Conservation (phyloP, 352 stramenopile genomes). For the Phytophthora meadii region DNA sequence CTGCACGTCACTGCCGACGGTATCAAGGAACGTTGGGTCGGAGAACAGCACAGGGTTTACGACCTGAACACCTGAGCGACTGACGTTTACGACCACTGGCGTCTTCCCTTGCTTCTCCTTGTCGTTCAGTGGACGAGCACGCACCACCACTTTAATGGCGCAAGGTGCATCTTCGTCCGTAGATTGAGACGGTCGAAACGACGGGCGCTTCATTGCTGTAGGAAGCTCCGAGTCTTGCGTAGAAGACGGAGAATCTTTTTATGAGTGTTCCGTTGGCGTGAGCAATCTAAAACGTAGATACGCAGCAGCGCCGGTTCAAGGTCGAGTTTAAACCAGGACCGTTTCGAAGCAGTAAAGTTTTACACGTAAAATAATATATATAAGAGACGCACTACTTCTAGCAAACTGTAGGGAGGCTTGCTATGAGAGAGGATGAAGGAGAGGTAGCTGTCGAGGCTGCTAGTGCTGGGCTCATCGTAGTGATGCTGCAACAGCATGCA, state of each 20-base stretch:
- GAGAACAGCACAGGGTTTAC: slow-evolving; percentile 69
- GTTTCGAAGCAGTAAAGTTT: too few species aligned
- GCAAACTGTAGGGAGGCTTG: too few species aligned
- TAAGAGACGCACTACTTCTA: too few species aligned
- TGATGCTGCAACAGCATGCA: too few species aligned
- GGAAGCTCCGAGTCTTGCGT: neutral
- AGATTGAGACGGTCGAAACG: neutral
- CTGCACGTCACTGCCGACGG: slow-evolving; percentile 12
- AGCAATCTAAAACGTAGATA: slow-evolving; percentile 1
- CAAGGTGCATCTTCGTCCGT: slow-evolving; percentile 40
- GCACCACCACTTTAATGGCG: slow-evolving; percentile 81
- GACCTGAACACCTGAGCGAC: slow-evolving; percentile 59
- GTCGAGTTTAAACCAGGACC: too few species aligned
- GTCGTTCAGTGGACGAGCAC: slow-evolving; percentile 69
- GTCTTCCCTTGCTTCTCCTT: slow-evolving; percentile 57
- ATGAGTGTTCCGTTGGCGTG: slow-evolving; percentile 8
- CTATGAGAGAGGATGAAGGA: too few species aligned
- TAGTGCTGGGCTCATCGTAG: too few species aligned
- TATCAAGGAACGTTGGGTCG: slow-evolving; percentile 60
- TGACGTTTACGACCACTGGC: slow-evolving; percentile 61
- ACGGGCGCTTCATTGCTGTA: slow-evolving; percentile 11
- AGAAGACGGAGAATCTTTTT: slow-evolving; percentile 17
- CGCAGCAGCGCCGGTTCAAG: slow-evolving; percentile 14
- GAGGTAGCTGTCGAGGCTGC: too few species aligned
- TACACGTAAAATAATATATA: too few species aligned